Evolutionary conservation across 2,329 filamentous ascomycete genomes (phyloP), one percentile per base, ranked within the genome.

Genomic region (Neodidymelliopsis sp.): DNA sequence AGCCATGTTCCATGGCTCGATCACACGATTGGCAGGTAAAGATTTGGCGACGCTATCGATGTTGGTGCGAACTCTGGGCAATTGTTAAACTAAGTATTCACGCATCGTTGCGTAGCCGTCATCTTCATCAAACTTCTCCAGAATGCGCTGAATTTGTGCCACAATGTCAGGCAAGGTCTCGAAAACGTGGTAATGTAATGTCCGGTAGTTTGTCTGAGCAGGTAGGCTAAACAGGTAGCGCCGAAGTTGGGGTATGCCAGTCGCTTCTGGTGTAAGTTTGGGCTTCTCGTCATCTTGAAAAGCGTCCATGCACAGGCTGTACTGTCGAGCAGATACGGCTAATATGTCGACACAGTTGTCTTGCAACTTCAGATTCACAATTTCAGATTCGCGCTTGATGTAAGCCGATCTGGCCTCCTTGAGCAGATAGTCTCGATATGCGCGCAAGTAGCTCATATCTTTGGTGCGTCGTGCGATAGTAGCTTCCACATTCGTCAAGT

Each of bases 21-120:
- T 16, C n/a, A 37, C 25, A 22, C 20, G 16, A 2, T 23, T 15
- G 0, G 16, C 6, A 11, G 28, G 15, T 0, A 28, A n/a, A 15
- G 10, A 25, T 1, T 10, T 20, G 2, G 10, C n/a, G 0, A 42
- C 2, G 9, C 2, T 8, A 9, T 27, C 11, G 4, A 56, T n/a
- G 2, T 28, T 16, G 1, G 11, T 8, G 5, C n/a, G 4, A 8
- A 52, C 13, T 11, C 6, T 12, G 16, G 22, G 39, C 7, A 59
- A 33, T 11, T 29, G 16, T 5, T 13, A 1, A 4, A 20, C 25
- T 1, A 54, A 24, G 4, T 48, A 19, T 4, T 28, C 7, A 27
- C 56, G 36, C 49, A 59, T 54, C 13, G 29, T 4, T 11, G 43
- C 35, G 28, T 52, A 55, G 1, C 24, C 27, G 4, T 42, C 24